Conservation (phyloP, 2,329 filamentous ascomycete genomes). For the Neurospora crassa region DNA sequence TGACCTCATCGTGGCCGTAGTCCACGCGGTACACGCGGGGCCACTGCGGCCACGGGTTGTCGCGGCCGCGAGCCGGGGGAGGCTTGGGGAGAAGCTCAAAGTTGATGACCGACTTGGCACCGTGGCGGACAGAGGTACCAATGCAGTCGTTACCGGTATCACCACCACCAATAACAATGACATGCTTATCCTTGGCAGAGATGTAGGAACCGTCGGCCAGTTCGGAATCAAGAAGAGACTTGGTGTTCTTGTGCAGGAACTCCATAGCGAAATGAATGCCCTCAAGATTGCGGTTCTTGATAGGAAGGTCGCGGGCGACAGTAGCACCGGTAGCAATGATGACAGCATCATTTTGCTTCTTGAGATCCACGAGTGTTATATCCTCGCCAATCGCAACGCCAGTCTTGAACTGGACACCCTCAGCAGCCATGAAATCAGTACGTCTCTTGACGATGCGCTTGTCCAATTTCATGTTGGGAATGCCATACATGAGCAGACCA, state of each 20-base stretch:
- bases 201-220: constrained; percentile 79
- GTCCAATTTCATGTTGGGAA: constrained; percentile 99
- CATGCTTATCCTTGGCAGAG: constrained; percentile 89
- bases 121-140: constrained; percentile 89
- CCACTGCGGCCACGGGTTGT: constrained; percentile 99
- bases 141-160: constrained; percentile 98
- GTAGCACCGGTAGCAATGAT: constrained; percentile 89
- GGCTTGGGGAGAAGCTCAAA: constrained; percentile 93
- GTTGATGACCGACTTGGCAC: constrained; percentile 92
- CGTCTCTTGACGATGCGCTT: constrained; percentile 94
- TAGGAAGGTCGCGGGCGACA: constrained; percentile 84
- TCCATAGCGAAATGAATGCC: constrained; percentile 97
- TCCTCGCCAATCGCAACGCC: constrained; percentile 70
- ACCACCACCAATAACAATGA: constrained; percentile 93
- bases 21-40: constrained; percentile 97
- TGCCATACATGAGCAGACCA: constrained; percentile 95
- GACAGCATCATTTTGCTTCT: constrained; percentile 68
- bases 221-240: constrained; percentile 88
- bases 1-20: constrained; percentile 92
- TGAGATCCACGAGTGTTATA: constrained; percentile 61
- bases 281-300: constrained; percentile 77
- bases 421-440: constrained; percentile 87
- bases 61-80: constrained; percentile 76
- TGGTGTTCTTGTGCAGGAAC: constrained; percentile 95
- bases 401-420: constrained; percentile 77